phyloP scores from a whole-genome alignment of 2,329 filamentous ascomycete species.

The Fusarium subtropicale region DNA sequence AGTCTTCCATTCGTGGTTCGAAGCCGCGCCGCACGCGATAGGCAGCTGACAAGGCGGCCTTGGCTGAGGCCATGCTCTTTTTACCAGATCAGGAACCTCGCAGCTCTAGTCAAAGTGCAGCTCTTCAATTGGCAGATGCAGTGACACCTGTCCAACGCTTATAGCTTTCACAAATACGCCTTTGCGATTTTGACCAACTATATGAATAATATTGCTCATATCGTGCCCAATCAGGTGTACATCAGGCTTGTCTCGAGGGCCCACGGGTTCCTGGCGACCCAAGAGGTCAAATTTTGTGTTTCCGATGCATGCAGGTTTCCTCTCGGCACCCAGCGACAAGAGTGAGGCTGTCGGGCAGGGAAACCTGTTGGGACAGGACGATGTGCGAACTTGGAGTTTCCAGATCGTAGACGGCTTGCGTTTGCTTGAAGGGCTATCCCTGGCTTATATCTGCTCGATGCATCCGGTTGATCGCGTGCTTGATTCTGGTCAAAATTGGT shows the following conservation, averaged over 20 bases:
- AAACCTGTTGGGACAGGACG: constrained; percentile 5
- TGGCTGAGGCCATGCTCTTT: constrained; percentile 22
- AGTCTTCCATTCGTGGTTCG: constrained; percentile 9
- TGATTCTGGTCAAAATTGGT: background rate
- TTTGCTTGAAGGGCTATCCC: constrained; percentile 8
- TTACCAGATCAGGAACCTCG: constrained; percentile 37
- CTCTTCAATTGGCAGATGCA: constrained; percentile 39
- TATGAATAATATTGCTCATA: constrained; percentile 4
- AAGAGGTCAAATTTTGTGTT: constrained; percentile 28
- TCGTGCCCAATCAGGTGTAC: constrained; percentile 23
- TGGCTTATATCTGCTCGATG: constrained; percentile 29
- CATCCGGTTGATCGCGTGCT: constrained; percentile 5
- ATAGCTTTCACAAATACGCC: constrained; percentile 25
- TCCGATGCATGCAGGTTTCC: constrained; percentile 28
- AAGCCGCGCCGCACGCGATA: constrained; percentile 18
- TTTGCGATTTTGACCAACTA: constrained; percentile 32
- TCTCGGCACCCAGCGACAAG: constrained; percentile 22
- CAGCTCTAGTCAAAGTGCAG: constrained; percentile 24
- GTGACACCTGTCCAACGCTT: constrained; percentile 39
- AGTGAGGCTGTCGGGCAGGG: constrained; percentile 42
- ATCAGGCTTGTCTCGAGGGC: constrained; percentile 4
- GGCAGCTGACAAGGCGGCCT: constrained; percentile 37
- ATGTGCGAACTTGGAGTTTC: constrained; percentile 23
- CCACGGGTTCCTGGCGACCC: constrained; percentile 24
- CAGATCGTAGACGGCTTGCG: constrained; percentile 1